Conservation (phyloP, 176 grass and related monocot species). For the Carex kokanica region DNA sequence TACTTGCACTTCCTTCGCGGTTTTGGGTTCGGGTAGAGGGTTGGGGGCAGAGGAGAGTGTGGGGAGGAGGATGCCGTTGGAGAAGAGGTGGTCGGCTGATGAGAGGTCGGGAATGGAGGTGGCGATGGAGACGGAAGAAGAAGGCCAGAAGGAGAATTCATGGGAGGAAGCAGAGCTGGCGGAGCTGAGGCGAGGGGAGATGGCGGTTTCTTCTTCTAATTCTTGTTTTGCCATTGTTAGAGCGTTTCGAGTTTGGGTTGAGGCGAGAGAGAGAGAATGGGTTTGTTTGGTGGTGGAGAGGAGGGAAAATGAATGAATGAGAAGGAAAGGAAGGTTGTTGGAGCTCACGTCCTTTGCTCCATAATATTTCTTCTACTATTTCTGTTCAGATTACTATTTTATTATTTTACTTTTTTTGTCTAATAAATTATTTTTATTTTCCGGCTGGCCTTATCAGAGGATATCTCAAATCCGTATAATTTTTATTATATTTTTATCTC, state of each 20-base stretch:
- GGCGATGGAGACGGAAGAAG: conserved; percentile 28
- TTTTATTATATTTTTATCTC: background rate
- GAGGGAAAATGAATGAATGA: background rate
- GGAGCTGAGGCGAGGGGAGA: conserved; percentile 43
- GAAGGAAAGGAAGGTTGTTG: background rate
- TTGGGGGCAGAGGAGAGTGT: background rate
- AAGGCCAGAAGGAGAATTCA: conserved; percentile 80
- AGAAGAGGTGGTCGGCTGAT: conserved; percentile 74
- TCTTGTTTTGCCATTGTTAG: background rate
- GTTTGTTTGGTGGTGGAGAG: conserved; percentile 24
- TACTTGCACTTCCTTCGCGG: background rate
- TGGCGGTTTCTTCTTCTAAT: conserved; percentile 12
- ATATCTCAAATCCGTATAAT: background rate
- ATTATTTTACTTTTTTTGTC: conserved; percentile 13
- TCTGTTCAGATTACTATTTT: background rate
- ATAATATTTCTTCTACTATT: conserved; percentile 6
- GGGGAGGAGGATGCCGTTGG: conserved; percentile 59
- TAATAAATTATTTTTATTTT: background rate
- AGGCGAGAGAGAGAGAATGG: background rate
- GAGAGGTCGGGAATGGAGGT: conserved; percentile 22
- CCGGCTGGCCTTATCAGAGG: background rate
- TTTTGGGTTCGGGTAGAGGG: background rate
- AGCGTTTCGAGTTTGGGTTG: background rate
- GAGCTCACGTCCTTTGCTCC: conserved; percentile 21
- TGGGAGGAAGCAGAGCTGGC: conserved; percentile 29